These are phyloP conservation scores for Huntiella decipiens DNA, from an alignment of 2,329 filamentous ascomycete genomes.

Conservation along the genomic window DNA sequence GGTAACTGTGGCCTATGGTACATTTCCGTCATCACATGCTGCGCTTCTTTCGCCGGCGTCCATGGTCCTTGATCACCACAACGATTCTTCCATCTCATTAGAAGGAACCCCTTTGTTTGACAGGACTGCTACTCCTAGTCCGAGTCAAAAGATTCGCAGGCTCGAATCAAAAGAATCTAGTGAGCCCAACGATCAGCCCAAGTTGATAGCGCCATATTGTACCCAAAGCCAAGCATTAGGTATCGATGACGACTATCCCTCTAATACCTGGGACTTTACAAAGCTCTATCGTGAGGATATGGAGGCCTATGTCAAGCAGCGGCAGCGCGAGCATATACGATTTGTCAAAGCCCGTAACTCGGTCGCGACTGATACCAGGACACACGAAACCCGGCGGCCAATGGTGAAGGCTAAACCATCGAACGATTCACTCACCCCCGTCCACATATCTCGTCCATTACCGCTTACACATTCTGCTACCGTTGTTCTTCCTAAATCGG, in stretches of 20 bases:
- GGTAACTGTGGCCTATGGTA: not conserved
- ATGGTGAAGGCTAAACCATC: too few species aligned
- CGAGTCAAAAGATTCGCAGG: not conserved
- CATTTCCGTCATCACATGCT: not conserved
- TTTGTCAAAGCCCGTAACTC: conserved; percentile 2
- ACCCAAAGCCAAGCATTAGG: not conserved
- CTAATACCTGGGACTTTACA: too few species aligned
- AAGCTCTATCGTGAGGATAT: not conserved
- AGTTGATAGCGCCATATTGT: too few species aligned
- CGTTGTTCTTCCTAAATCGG: too few species aligned
- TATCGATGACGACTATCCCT: not conserved
- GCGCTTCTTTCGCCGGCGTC: conserved; percentile 8
- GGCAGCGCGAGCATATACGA: conserved; percentile 3
- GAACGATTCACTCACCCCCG: too few species aligned
- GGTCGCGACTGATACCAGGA: too few species aligned
- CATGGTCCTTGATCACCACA: conserved; percentile 3
- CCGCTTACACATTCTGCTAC: too few species aligned
- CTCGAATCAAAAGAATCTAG: not conserved
- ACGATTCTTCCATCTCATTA: not conserved
- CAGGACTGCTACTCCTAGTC: not conserved
- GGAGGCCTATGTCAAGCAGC: not conserved
- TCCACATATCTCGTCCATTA: too few species aligned
- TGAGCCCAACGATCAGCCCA: not conserved
- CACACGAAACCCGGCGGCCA: too few species aligned
- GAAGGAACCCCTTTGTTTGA: conserved; percentile 1